Percentiles rank a stretch among this genome's conserved stretches.
These are phyloP conservation scores for Globisporangium carolinianum DNA, from an alignment of 352 stramenopile species.

Conservation along the genomic window DNA sequence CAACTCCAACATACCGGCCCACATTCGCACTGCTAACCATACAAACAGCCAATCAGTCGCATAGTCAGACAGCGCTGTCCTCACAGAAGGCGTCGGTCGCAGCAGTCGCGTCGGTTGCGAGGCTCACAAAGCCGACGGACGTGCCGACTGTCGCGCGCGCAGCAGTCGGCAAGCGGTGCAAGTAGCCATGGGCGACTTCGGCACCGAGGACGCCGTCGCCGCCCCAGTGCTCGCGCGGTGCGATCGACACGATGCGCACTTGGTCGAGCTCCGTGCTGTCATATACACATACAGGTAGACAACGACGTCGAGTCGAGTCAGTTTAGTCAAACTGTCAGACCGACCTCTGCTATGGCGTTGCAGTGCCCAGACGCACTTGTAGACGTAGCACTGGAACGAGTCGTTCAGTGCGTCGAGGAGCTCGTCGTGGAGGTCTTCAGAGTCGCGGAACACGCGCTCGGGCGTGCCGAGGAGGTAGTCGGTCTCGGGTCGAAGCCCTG, in stretches of 20 bases:
- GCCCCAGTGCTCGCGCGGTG: constrained; percentile 80
- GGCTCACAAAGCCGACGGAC: constrained; percentile 76
- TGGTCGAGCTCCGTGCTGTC: constrained; percentile 85
- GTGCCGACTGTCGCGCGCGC: constrained; percentile 48
- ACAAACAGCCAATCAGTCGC: no score
- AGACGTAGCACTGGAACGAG: constrained; percentile 96
- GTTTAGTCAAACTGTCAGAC: background rate
- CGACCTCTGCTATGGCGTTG: background rate
- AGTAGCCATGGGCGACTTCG: constrained; percentile 93
- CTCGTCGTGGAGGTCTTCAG: constrained; percentile 87
- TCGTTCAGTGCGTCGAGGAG: constrained; percentile 87
- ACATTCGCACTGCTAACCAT: no score
- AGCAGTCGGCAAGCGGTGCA: constrained; percentile 89
- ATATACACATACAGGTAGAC: background rate
- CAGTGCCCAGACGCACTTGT: constrained; percentile 68
- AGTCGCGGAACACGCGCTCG: constrained; percentile 76
- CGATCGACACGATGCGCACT: constrained; percentile 89
- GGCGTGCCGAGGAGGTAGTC: constrained; percentile 96
- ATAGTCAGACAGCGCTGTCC: constrained; percentile 5
- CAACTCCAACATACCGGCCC: no score
- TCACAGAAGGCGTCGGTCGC: constrained; percentile 78
- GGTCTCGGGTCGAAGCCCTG: constrained; percentile 78
- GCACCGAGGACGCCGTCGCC: constrained; percentile 90
- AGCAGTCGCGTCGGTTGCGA: constrained; percentile 57
- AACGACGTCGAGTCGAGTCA: background rate